Evolutionary conservation across 768 basidiomycete genomes (phyloP), one percentile per base, ranked within the genome.

Genomic region (Lactifluus volemus): DNA sequence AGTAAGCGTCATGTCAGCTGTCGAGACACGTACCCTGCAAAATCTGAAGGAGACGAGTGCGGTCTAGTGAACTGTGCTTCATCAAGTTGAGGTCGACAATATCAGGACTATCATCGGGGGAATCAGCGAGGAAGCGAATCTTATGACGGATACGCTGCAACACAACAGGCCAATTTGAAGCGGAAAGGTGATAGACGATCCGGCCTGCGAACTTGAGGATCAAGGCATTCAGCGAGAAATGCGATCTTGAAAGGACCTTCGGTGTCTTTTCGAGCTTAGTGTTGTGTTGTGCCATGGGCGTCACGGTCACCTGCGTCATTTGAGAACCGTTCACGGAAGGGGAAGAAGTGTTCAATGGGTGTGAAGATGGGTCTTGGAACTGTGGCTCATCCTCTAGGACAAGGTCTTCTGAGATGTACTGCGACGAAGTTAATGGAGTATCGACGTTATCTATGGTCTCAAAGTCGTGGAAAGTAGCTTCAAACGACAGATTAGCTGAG

Each of bases 81-180:
- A 97, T 81, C 50, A 96, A 75, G 64, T 86, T 79, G 36, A 96
- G 72, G 68, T 96, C 94, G 49, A 83, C 75, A 2, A 82, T 77
- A 68, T 96, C 92, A 0, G 83, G 79, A 38, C 76, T 76, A 48
- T 79, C 79, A 44, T 84, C 84, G 8, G 70, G 49, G 7, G 73
- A 72, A 50, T 73, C 74, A 0, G 86, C 85, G 30, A 94, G 78
- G 60, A 76, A 75, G 48, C 83, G 81, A 36, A 94, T 86, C 73
- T 86, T 88, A 49, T 75, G 73, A 49, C 84, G 81, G 57, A 95
- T 79, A 34, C 90, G 79, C 21, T 78, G 72, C 66, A 88, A 84
- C 15, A 96, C 86, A 8, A 89, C 81, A 54, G 73, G 70, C 92
- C 93, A 97, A 70, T 96, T 95, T 12, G 88, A 87, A 0, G 89